These are phyloP conservation scores for Emiliania huxleyi DNA, from an alignment of 78 protist genomes.

Conservation along the genomic window DNA sequence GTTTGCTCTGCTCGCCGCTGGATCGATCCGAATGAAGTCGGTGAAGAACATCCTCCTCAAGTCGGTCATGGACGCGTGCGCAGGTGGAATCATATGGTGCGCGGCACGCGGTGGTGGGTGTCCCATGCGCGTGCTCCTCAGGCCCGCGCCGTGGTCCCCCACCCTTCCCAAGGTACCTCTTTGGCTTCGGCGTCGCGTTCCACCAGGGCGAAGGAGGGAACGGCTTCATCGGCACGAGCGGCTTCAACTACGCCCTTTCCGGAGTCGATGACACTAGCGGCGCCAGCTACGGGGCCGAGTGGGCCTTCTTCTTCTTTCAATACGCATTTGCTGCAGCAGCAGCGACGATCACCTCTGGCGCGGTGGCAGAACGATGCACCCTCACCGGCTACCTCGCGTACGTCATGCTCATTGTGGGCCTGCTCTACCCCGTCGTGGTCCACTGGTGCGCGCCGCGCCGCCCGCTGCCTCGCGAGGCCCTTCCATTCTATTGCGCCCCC, in stretches of 20 bases:
- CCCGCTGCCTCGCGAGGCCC: too few species aligned
- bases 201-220: neutral
- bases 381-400: constrained; percentile 46
- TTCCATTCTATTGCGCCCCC: too few species aligned
- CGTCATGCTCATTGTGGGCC: constrained; percentile 6
- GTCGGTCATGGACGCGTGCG: constrained; percentile 3
- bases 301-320: constrained; percentile 28
- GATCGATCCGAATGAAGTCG: neutral
- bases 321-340: constrained; percentile 59
- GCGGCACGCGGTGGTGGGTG: too few species aligned
- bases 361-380: constrained; percentile 58
- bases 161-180: constrained; percentile 43
- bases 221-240: neutral
- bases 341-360: constrained; percentile 71
- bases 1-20: neutral
- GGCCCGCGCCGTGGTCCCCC: too few species aligned
- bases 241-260: neutral
- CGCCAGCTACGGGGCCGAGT: neutral
- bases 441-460: too few species aligned
- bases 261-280: neutral
- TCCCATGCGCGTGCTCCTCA: too few species aligned
- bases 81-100: neutral
- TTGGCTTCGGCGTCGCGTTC: neutral
- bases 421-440: constrained; percentile 64
- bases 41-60: constrained; percentile 23